These are phyloP conservation scores for Oryza meridionalis DNA, from an alignment of 176 grass and related monocot species.

Conservation along the genomic window DNA sequence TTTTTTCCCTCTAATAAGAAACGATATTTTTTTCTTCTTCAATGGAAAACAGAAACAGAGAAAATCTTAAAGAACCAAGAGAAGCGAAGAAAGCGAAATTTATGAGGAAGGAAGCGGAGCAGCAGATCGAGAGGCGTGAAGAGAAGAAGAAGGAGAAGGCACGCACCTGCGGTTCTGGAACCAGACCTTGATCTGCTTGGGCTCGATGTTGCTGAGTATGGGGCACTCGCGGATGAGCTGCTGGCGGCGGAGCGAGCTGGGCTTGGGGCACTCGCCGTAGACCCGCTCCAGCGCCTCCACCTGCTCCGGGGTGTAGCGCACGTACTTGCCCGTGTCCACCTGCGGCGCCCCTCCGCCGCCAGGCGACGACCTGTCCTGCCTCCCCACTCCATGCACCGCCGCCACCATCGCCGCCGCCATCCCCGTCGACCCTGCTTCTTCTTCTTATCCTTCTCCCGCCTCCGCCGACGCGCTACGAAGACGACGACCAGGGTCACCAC, in stretches of 20 bases:
- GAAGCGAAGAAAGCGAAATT: neutral
- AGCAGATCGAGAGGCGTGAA: slow-evolving; percentile 15
- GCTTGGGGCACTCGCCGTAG: slow-evolving; percentile 96
- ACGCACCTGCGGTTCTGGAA: slow-evolving; percentile 97
- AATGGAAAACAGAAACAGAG: neutral
- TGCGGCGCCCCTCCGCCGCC: slow-evolving; percentile 58
- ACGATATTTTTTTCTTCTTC: neutral
- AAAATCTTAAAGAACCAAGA: slow-evolving; percentile 7
- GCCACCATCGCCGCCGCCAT: slow-evolving; percentile 59
- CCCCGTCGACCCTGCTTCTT: slow-evolving; percentile 26
- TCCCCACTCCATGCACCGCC: slow-evolving; percentile 28
- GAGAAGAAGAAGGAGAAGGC: neutral
- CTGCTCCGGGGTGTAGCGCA: slow-evolving; percentile 97
- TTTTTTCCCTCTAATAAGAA: neutral
- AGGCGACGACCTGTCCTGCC: slow-evolving; percentile 44
- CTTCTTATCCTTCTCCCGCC: neutral
- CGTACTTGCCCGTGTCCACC: slow-evolving; percentile 89
- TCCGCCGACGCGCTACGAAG: neutral
- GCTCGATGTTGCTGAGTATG: slow-evolving; percentile 84
- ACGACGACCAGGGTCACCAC: slow-evolving; percentile 13
- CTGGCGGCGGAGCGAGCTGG: slow-evolving; percentile 84
- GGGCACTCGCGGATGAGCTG: slow-evolving; percentile 89
- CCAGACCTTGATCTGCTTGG: slow-evolving; percentile 99
- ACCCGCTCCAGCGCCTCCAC: slow-evolving; percentile 94
- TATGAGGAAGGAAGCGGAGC: neutral